These are phyloP conservation scores for Phialophora expanda DNA, from an alignment of 2,329 filamentous ascomycete species.

Conservation along the genomic window DNA sequence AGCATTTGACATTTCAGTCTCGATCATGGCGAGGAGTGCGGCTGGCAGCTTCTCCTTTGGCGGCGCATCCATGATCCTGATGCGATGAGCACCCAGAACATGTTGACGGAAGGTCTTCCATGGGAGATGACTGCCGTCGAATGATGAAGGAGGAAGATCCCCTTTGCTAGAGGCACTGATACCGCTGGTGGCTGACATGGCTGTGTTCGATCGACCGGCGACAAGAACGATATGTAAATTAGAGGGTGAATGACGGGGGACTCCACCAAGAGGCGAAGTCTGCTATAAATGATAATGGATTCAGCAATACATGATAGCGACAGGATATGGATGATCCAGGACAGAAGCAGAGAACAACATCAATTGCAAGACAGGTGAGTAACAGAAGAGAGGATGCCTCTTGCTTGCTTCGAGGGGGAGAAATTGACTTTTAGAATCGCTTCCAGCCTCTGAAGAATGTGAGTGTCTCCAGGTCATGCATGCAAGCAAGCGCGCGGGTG, in stretches of 20 bases:
- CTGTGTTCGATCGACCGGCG: background rate
- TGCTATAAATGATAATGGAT: background rate
- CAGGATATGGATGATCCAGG: background rate
- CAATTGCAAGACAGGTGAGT: background rate
- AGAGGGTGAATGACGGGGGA: background rate
- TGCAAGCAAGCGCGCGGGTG: conserved; percentile 2
- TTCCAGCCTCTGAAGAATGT: background rate
- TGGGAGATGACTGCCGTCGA: conserved; percentile 34
- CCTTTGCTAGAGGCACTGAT: background rate
- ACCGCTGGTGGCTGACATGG: conserved; percentile 18
- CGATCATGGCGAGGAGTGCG: conserved; percentile 31
- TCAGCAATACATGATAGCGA: conserved; percentile 1
- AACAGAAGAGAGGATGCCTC: background rate
- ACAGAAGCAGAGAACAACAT: background rate
- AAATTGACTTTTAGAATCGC: background rate
- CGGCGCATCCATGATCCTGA: conserved; percentile 32
- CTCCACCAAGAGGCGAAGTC: background rate
- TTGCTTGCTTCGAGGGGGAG: background rate
- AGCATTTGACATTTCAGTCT: conserved; percentile 28
- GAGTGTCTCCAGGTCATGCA: background rate
- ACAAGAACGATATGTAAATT: background rate
- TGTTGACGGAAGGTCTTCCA: conserved; percentile 38
- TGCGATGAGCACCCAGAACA: conserved; percentile 36
- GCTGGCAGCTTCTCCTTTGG: conserved; percentile 33
- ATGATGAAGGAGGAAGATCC: conserved; percentile 30